These are phyloP conservation scores for Xylariaceae sp. DNA, from an alignment of 2,329 filamentous ascomycete genomes.

Conservation along the genomic window DNA sequence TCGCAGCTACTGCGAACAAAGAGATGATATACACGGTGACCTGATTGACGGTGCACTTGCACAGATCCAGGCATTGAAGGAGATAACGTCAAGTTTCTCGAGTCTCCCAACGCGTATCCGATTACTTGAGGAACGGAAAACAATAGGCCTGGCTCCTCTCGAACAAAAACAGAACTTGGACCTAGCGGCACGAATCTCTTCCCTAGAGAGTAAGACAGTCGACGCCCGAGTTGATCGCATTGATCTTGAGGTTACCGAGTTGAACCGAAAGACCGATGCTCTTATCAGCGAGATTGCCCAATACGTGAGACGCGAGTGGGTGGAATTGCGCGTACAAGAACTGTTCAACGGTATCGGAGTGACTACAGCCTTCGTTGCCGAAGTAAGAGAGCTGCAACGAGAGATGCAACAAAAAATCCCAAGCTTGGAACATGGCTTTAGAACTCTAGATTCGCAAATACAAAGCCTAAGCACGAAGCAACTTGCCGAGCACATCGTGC, in stretches of 20 bases:
- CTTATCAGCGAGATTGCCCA: slow-evolving; percentile 3
- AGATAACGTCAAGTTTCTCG: not conserved
- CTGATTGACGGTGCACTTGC: slow-evolving; percentile 16
- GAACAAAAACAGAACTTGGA: slow-evolving; percentile 8
- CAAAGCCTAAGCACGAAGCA: slow-evolving; percentile 44
- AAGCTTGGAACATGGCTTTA: slow-evolving; percentile 35
- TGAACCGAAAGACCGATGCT: slow-evolving; percentile 3
- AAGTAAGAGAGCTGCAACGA: slow-evolving; percentile 27
- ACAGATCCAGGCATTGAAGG: slow-evolving; percentile 1
- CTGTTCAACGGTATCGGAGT: slow-evolving; percentile 6
- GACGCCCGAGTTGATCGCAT: slow-evolving; percentile 12
- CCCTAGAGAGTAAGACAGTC: slow-evolving; percentile 4
- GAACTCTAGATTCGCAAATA: slow-evolving; percentile 42
- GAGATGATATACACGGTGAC: slow-evolving; percentile 14
- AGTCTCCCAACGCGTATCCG: slow-evolving; percentile 1
- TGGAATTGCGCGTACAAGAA: slow-evolving; percentile 19
- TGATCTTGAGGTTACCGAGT: not conserved
- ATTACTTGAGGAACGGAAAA: slow-evolving; percentile 15
- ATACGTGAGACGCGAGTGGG: slow-evolving; percentile 7
- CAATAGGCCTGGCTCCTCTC: not conserved
- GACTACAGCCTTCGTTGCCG: not conserved
- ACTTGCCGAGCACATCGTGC: slow-evolving; percentile 39
- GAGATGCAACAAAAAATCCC: slow-evolving; percentile 30
- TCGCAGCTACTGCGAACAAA: slow-evolving; percentile 2
- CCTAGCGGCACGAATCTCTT: slow-evolving; percentile 4